Percentiles rank a stretch among this genome's conserved stretches.
Evolutionary conservation across 1,139 yeast genomes (phyloP).

Genomic region (Yamadazyma songkhlaensis): DNA sequence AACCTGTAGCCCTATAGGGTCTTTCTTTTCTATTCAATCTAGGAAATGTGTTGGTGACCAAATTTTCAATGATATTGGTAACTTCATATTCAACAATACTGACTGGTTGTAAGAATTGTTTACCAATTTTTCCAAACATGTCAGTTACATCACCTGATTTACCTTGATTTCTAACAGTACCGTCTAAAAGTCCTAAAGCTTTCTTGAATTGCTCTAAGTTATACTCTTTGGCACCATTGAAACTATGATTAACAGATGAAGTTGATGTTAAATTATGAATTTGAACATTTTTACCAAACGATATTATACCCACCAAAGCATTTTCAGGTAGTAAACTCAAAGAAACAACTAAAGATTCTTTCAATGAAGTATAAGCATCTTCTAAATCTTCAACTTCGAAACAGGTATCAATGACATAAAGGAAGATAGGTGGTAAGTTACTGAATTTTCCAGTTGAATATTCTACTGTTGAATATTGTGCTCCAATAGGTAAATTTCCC

Average conservation of each 20-base stretch:
- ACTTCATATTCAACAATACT: conserved; percentile 56
- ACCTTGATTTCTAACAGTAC: conserved; percentile 9
- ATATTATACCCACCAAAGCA: conserved; percentile 55
- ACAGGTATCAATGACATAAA: conserved; percentile 69
- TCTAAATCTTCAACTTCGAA: conserved; percentile 37
- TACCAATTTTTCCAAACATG: conserved; percentile 27
- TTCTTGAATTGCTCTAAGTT: conserved; percentile 49
- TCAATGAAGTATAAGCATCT: conserved; percentile 45
- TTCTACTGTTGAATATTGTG: conserved; percentile 45
- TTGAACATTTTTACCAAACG: conserved; percentile 64
- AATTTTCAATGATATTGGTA: conserved; percentile 50
- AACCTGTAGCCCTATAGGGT: conserved; percentile 60
- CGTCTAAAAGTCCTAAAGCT: conserved; percentile 49
- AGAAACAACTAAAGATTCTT: conserved; percentile 52
- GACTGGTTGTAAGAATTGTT: conserved; percentile 45
- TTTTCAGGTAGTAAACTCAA: conserved; percentile 59
- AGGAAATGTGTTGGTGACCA: conserved; percentile 54
- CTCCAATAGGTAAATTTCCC: conserved; percentile 13
- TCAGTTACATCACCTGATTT: conserved; percentile 7
- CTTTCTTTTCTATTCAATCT: conserved; percentile 45
- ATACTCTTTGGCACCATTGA: conserved; percentile 62
- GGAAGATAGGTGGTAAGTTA: conserved; percentile 49
- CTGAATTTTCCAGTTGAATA: conserved; percentile 49
- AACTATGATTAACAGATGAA: conserved; percentile 32
- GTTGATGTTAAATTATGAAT: conserved; percentile 53